These are phyloP conservation scores for Coniochaeta hoffmannii DNA, from an alignment of 2,329 filamentous ascomycete genomes.

Conservation along the genomic window DNA sequence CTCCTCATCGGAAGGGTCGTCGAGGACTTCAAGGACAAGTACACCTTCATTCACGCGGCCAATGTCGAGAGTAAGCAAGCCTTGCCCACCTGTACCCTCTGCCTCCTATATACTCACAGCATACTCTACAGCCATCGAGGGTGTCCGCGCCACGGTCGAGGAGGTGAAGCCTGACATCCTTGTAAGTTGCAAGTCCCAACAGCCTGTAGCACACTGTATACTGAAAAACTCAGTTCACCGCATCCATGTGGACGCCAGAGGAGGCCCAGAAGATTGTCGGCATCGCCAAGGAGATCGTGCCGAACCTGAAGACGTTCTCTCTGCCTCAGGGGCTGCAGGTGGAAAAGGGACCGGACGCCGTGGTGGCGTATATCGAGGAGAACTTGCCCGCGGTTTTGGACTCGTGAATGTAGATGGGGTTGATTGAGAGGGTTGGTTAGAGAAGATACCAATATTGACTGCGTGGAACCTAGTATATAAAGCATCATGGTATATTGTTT, in stretches of 20 bases:
- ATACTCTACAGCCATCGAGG: constrained; percentile 36
- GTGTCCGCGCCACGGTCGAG: constrained; percentile 45
- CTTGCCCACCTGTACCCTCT: not conserved
- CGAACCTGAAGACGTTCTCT: constrained; percentile 39
- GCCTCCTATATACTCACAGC: not conserved
- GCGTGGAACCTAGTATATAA: not conserved
- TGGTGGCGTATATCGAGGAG: constrained; percentile 40
- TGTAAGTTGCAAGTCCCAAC: constrained; percentile 25
- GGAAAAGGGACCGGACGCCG: constrained; percentile 40
- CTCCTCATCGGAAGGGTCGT: constrained; percentile 53
- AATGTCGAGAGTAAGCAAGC: constrained; percentile 50
- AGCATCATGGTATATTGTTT: too few species aligned
- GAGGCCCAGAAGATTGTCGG: constrained; percentile 34
- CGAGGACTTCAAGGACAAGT: constrained; percentile 53
- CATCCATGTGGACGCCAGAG: constrained; percentile 34
- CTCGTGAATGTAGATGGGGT: not conserved
- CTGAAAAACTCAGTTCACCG: constrained; percentile 14
- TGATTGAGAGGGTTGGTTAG: not conserved
- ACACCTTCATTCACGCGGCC: constrained; percentile 53
- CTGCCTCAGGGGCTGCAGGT: constrained; percentile 44
- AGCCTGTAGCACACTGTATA: not conserved
- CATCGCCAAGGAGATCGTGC: constrained; percentile 34
- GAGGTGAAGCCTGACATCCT: constrained; percentile 45
- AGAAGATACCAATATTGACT: too few species aligned
- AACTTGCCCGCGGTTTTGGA: constrained; percentile 23